A percentile compares a stretch with the other conserved stretches of the same genome.
These are phyloP conservation scores for Citrullus colocynthis DNA, from an alignment of 306 rosid species.

Conservation along the genomic window DNA sequence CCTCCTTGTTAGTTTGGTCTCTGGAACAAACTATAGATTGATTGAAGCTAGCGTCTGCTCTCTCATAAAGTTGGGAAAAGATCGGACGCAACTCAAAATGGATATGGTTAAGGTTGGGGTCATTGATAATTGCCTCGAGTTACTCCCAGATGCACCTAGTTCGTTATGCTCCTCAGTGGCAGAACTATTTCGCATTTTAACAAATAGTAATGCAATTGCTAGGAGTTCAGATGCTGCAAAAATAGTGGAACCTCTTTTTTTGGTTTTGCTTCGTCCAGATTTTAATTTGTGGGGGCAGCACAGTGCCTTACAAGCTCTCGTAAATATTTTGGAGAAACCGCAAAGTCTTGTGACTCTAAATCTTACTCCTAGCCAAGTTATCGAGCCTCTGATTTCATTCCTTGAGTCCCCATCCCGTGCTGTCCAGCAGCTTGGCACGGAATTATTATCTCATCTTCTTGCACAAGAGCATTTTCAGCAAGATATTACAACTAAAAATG, in stretches of 20 bases:
- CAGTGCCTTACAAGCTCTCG: slow-evolving; percentile 96
- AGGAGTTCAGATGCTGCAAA: slow-evolving; percentile 82
- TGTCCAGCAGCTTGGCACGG: slow-evolving; percentile 98
- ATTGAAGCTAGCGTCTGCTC: slow-evolving; percentile 66
- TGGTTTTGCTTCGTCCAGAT: slow-evolving; percentile 72
- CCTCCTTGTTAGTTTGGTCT: slow-evolving; percentile 74
- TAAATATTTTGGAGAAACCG: slow-evolving; percentile 95
- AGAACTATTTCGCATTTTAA: slow-evolving; percentile 83
- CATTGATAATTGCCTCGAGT: slow-evolving; percentile 59
- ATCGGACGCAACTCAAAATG: slow-evolving; percentile 65
- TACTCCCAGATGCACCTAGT: slow-evolving; percentile 70
- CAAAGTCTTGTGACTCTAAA: slow-evolving; percentile 83
- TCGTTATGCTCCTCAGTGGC: slow-evolving; percentile 87
- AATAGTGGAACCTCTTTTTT: slow-evolving; percentile 89
- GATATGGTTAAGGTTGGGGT: slow-evolving; percentile 84
- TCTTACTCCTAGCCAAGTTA: slow-evolving; percentile 92
- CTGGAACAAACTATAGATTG: slow-evolving; percentile 64
- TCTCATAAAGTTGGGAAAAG: slow-evolving; percentile 84
- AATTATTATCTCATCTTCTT: slow-evolving; percentile 85
- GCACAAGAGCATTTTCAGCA: slow-evolving; percentile 94
- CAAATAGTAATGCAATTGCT: slow-evolving; percentile 84
- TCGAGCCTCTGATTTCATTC: slow-evolving; percentile 80
- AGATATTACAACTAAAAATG: slow-evolving; percentile 88
- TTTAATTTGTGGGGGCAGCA: slow-evolving; percentile 94
- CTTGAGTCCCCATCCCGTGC: slow-evolving; percentile 90